A percentile compares a stretch with the other conserved stretches of the same genome.
Evolutionary conservation across 75 land plant species (phyloP).

Genomic region (Pinus taeda): DNA sequence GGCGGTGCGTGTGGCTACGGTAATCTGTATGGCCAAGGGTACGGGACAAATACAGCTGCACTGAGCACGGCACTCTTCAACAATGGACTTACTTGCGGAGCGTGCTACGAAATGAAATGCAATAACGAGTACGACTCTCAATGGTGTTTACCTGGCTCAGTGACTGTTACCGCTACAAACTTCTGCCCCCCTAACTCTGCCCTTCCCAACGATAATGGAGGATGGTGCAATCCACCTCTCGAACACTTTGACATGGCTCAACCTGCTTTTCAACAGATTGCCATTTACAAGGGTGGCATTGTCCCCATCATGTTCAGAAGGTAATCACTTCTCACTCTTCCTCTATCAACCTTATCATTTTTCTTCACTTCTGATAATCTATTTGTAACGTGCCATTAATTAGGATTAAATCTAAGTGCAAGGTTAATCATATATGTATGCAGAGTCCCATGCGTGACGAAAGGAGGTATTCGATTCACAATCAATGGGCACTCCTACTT

Average conservation of each 20-base stretch:
- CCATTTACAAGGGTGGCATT: not conserved
- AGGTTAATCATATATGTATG: slow-evolving; percentile 17
- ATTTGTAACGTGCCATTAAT: not conserved
- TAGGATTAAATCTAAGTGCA: not conserved
- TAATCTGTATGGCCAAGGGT: slow-evolving; percentile 8
- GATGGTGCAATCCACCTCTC: slow-evolving; percentile 9
- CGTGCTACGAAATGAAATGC: slow-evolving; percentile 13
- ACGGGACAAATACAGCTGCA: slow-evolving; percentile 12
- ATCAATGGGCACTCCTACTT: too few relatives aligned
- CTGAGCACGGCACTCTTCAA: slow-evolving; percentile 13
- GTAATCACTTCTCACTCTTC: too few relatives aligned
- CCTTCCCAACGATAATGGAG: slow-evolving; percentile 4
- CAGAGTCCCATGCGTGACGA: not conserved
- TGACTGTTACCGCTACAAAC: slow-evolving; percentile 12
- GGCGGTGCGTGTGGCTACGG: slow-evolving; percentile 21
- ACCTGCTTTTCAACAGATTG: slow-evolving; percentile 7
- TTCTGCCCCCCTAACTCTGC: slow-evolving; percentile 15
- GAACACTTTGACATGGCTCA: slow-evolving; percentile 11
- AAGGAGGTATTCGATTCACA: too few relatives aligned
- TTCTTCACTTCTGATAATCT: not conserved
- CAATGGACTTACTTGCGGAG: slow-evolving; percentile 9
- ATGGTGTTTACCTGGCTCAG: slow-evolving; percentile 18
- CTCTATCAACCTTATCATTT: not conserved
- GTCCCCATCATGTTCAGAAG: too few relatives aligned
- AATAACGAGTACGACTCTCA: not conserved